These are phyloP conservation scores for Fusarium anthophilum DNA, from an alignment of 2,329 filamentous ascomycete genomes.

Conservation along the genomic window DNA sequence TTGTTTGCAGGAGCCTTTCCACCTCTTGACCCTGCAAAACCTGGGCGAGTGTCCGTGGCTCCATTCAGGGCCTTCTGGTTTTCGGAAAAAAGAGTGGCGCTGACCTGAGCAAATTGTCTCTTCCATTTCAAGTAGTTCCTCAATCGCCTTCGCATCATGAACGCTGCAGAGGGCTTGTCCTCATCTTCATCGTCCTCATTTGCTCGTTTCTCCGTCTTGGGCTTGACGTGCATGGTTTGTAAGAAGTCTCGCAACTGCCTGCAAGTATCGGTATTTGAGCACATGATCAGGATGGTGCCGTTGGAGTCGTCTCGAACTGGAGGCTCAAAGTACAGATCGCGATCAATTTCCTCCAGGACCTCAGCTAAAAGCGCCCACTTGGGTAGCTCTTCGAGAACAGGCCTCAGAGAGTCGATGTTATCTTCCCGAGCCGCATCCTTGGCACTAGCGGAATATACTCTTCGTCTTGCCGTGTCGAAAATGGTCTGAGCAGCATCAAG, in stretches of 20 bases:
- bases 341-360: constrained; percentile 91
- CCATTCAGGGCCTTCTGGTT: constrained; percentile 80
- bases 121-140: constrained; percentile 93
- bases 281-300: constrained; percentile 96
- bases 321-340: constrained; percentile 86
- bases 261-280: constrained; percentile 85
- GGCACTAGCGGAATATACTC: constrained; percentile 81
- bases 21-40: constrained; percentile 60
- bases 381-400: constrained; percentile 91
- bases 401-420: constrained; percentile 71
- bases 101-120: constrained; percentile 86
- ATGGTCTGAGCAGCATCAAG: constrained; percentile 94
- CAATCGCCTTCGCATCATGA: constrained; percentile 90
- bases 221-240: constrained; percentile 84
- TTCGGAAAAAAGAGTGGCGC: constrained; percentile 78
- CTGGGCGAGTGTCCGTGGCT: constrained; percentile 65
- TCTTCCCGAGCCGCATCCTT: constrained; percentile 59
- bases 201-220: constrained; percentile 57
- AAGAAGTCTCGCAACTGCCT: constrained; percentile 90
- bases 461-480: constrained; percentile 86
- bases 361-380: constrained; percentile 94
- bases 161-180: constrained; percentile 75
- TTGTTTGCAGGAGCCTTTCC: constrained; percentile 81
- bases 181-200: constrained; percentile 59
- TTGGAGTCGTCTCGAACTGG: constrained; percentile 82